phyloP scores from a whole-genome alignment of 73 alveolate genomes.

The Tetrahymena thermophila region DNA sequence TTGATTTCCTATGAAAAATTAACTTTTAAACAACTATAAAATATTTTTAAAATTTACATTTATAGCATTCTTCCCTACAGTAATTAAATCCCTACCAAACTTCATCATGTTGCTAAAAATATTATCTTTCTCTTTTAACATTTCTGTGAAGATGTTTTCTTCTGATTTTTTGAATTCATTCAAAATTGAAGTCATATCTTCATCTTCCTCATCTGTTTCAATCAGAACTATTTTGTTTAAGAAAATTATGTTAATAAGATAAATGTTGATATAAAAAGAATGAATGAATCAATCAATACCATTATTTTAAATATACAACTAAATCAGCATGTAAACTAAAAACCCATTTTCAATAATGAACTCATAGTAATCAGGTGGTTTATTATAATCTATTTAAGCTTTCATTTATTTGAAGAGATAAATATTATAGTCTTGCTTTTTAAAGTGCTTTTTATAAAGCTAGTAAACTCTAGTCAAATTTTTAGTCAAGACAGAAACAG shows the following conservation, averaged over 20 bases:
- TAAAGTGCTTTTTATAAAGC: neutral
- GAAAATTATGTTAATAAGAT: neutral
- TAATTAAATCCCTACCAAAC: neutral
- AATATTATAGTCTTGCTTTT: neutral
- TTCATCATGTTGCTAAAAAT: neutral
- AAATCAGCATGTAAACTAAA: neutral
- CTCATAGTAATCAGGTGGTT: neutral
- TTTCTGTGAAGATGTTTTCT: neutral
- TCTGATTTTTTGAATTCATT: neutral
- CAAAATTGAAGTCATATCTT: neutral
- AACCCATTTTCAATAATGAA: constrained; percentile 2
- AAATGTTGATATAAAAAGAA: neutral
- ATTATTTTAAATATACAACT: neutral
- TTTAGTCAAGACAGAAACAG: neutral
- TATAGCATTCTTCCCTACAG: neutral
- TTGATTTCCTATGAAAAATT: neutral
- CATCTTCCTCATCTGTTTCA: neutral
- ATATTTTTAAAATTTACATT: neutral
- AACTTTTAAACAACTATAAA: no score
- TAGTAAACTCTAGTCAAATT: neutral
- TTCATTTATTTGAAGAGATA: neutral
- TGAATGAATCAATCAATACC: no score
- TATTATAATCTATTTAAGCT: neutral
- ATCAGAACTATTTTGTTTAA: neutral
- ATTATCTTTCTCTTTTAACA: neutral